These are phyloP conservation scores for Trametes versicolor DNA, from an alignment of 1,284 basidiomycete genomes.

Conservation along the genomic window DNA sequence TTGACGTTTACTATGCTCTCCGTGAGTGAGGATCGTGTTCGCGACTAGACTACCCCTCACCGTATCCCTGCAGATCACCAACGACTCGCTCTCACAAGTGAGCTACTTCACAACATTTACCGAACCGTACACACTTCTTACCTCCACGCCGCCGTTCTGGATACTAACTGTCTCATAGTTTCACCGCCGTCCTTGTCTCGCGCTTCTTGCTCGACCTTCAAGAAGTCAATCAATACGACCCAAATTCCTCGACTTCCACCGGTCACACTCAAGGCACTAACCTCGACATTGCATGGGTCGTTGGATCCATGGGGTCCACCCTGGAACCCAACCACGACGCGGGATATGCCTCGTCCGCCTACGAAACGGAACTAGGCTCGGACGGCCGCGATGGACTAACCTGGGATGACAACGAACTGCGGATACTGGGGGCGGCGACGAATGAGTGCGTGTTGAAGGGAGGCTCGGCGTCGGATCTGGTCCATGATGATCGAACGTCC, in stretches of 20 bases:
- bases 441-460: neutral
- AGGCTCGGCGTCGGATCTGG: too few relatives aligned
- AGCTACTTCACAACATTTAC: slow-evolving; percentile 24
- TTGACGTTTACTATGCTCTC: slow-evolving; percentile 20
- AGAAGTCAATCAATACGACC: slow-evolving; percentile 16
- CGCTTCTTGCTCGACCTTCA: slow-evolving; percentile 22
- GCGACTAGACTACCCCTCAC: neutral
- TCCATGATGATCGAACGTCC: too few relatives aligned
- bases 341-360: neutral
- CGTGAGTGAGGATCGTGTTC: neutral
- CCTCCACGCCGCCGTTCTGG: neutral
- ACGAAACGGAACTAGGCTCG: neutral
- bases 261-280: slow-evolving; percentile 1
- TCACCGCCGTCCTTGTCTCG: slow-evolving; percentile 22
- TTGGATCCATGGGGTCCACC: slow-evolving; percentile 11
- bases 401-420: neutral
- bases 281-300: slow-evolving; percentile 10
- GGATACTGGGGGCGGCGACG: neutral
- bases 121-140: slow-evolving; percentile 10
- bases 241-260: neutral
- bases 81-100: slow-evolving; percentile 15
- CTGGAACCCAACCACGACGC: neutral
- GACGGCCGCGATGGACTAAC: neutral
- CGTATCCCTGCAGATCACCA: slow-evolving; percentile 5
- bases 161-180: neutral